A percentile compares a stretch with the other conserved stretches of the same genome.
These are phyloP conservation scores for Pyropia yezoensis DNA, from an alignment of 23 red algal species.

Conservation along the genomic window DNA sequence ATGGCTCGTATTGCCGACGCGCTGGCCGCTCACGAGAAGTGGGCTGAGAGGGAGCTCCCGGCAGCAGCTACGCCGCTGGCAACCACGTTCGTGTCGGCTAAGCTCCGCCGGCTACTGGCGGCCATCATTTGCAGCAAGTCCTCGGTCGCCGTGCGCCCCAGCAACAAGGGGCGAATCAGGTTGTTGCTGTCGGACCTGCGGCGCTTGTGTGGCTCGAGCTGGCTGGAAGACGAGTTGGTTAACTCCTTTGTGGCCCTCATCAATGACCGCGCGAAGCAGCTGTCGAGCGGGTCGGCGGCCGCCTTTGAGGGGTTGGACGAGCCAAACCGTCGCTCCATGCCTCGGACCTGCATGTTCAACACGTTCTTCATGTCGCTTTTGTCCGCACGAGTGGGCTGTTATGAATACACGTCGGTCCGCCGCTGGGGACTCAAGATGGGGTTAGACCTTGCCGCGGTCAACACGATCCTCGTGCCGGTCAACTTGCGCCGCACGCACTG, in stretches of 20 bases:
- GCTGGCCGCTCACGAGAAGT: too few relatives aligned
- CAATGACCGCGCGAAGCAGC: too few relatives aligned
- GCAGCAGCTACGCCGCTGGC: too few relatives aligned
- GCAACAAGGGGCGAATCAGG: too few relatives aligned
- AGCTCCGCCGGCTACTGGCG: too few relatives aligned
- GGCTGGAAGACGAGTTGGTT: conserved; percentile 75
- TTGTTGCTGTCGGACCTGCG: conserved; percentile 36
- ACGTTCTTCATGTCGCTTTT: conserved; percentile 66
- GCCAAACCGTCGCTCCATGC: conserved; percentile 6
- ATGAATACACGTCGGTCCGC: conserved; percentile 35
- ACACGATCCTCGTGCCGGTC: conserved; percentile 54
- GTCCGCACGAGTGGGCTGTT: conserved; percentile 15
- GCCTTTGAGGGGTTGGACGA: too few relatives aligned
- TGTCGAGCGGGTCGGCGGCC: too few relatives aligned
- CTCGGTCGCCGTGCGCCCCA: too few relatives aligned
- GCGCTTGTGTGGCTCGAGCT: conserved; percentile 25
- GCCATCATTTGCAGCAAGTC: too few relatives aligned
- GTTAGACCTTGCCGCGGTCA: conserved; percentile 6
- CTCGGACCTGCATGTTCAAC: conserved; percentile 59
- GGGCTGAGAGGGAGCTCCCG: too few relatives aligned
- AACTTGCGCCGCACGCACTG: conserved; percentile 64
- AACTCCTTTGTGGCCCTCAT: conserved; percentile 60
- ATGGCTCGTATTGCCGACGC: too few relatives aligned
- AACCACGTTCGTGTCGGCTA: too few relatives aligned
- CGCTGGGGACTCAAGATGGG: conserved; percentile 37